Percentiles rank a stretch among this genome's conserved stretches.
Conservation (phyloP, 2,329 filamentous ascomycete species). For the Cladosporium phlei region DNA sequence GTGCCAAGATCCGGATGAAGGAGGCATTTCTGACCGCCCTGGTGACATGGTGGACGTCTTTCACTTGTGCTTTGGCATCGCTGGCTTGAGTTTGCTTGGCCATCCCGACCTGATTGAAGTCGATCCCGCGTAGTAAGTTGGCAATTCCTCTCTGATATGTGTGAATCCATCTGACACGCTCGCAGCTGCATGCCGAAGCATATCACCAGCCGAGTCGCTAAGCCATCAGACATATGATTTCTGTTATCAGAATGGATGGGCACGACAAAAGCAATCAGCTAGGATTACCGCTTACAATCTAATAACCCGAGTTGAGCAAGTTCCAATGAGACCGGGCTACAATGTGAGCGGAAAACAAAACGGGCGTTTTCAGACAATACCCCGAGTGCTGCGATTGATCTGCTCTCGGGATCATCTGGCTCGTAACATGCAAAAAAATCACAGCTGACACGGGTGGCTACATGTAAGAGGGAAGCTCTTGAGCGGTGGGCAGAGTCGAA, state of each 20-base stretch:
- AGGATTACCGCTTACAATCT: slow-evolving; percentile 58
- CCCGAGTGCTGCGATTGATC: slow-evolving; percentile 19
- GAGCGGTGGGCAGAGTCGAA: too few species aligned
- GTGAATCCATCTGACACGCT: slow-evolving; percentile 1
- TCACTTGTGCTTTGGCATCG: slow-evolving; percentile 85
- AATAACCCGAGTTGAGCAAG: slow-evolving; percentile 57
- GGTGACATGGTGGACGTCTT: slow-evolving; percentile 97
- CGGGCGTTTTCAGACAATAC: slow-evolving; percentile 21
- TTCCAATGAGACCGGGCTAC: slow-evolving; percentile 60
- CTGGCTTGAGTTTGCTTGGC: slow-evolving; percentile 78
- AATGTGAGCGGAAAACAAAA: slow-evolving; percentile 61
- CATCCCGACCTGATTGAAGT: slow-evolving; percentile 73
- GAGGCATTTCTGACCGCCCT: slow-evolving; percentile 84
- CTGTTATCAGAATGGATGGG: too few species aligned
- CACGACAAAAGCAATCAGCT: too few species aligned
- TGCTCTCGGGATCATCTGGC: slow-evolving; percentile 21
- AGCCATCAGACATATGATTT: slow-evolving; percentile 1
- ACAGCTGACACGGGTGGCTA: too few species aligned
- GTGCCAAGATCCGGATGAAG: slow-evolving; percentile 79
- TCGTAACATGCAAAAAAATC: too few species aligned
- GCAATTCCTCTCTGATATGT: neutral
- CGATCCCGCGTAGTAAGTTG: slow-evolving; percentile 74
- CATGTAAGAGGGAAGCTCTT: too few species aligned
- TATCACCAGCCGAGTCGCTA: slow-evolving; percentile 54
- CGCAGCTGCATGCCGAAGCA: slow-evolving; percentile 53